A percentile compares a stretch with the other conserved stretches of the same genome.
Conservation (phyloP, 768 basidiomycete species). For the Rubroboletus pulcherrimus region DNA sequence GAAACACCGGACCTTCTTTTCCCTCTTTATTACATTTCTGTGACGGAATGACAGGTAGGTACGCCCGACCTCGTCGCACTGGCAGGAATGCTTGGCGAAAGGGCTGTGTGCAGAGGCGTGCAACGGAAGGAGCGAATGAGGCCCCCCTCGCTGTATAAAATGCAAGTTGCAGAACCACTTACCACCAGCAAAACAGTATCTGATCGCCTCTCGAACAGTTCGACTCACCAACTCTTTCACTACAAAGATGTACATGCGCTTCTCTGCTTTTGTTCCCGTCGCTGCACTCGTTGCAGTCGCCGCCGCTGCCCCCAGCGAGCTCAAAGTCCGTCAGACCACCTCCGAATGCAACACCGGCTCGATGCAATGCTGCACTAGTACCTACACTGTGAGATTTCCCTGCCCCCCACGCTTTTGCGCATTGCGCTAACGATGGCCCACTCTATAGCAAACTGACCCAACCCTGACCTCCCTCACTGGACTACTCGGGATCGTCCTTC, state of each 20-base stretch:
- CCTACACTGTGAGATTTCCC: neutral
- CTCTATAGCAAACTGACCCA: too few relatives aligned
- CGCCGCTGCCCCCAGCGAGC: too few relatives aligned
- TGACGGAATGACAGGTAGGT: too few relatives aligned
- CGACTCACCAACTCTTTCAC: neutral
- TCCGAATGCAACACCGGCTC: too few relatives aligned
- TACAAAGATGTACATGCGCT: too few relatives aligned
- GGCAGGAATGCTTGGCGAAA: neutral
- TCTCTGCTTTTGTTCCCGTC: too few relatives aligned
- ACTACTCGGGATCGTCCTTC: neutral
- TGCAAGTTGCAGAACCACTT: neutral
- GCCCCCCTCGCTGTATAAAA: conserved; percentile 5
- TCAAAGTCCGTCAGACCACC: too few relatives aligned
- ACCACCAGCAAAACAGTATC: neutral
- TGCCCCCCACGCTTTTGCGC: too few relatives aligned
- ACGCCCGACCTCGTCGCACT: neutral
- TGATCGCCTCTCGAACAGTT: neutral
- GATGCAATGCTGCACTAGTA: neutral
- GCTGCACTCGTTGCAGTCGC: too few relatives aligned
- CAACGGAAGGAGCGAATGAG: neutral
- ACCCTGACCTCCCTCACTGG: neutral
- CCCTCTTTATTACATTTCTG: neutral
- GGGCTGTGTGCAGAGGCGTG: neutral
- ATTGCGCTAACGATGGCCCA: neutral
- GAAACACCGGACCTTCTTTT: neutral